These are phyloP conservation scores for Solanum virginianum DNA, from an alignment of 257 asterid species.

Conservation along the genomic window DNA sequence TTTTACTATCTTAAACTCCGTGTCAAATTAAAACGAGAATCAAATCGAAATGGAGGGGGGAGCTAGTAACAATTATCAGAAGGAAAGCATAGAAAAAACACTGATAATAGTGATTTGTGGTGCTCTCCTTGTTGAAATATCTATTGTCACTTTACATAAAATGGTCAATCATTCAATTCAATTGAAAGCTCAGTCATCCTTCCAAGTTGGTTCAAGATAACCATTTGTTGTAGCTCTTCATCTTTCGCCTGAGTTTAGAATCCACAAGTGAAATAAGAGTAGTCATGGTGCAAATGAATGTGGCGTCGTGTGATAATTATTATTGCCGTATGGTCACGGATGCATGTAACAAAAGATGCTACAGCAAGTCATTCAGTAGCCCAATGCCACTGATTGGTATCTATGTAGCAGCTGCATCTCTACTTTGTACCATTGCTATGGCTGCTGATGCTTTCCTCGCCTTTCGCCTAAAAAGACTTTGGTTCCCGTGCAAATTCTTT, in stretches of 20 bases:
- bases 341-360: not conserved
- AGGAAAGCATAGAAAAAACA: not conserved
- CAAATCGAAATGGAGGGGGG: not conserved
- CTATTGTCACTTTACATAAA: not conserved
- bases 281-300: not conserved
- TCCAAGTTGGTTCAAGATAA: not conserved
- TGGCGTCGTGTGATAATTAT: not conserved
- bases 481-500: constrained; percentile 6
- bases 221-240: not conserved
- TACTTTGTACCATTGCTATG: constrained; percentile 1
- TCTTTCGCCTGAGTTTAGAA: not conserved
- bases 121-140: not conserved
- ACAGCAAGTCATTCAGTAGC: not conserved
- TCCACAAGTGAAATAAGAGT: not conserved
- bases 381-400: constrained; percentile 7
- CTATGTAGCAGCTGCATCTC: constrained; percentile 9
- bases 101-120: not conserved
- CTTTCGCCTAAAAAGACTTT: not conserved
- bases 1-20: accelerated
- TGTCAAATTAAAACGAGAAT: accelerated
- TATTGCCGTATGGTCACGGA: not conserved
- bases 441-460: not conserved
- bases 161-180: not conserved
- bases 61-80: accelerated
- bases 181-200: not conserved